Conservation (phyloP, 169 alveolate genomes). For the Babesia gibsoni region DNA sequence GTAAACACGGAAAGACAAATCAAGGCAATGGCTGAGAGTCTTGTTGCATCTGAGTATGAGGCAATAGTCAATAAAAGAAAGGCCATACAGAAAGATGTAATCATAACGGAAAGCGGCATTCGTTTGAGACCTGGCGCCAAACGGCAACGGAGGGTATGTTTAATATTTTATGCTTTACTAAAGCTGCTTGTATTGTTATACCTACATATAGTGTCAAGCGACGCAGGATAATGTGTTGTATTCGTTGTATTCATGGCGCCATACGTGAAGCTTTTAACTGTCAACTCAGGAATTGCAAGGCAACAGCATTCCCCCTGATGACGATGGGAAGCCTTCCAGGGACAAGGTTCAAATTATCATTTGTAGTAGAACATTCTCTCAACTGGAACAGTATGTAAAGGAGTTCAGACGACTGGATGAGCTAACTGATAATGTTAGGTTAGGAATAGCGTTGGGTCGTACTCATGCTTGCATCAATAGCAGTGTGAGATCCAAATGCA, state of each 20-base stretch:
- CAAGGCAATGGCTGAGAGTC: constrained; percentile 26
- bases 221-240: background rate
- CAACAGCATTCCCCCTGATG: background rate
- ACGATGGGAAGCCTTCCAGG: background rate
- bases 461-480: constrained; percentile 84
- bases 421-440: constrained; percentile 69
- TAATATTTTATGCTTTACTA: too few species aligned
- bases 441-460: constrained; percentile 78
- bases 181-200: too few species aligned
- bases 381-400: constrained; percentile 84
- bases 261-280: background rate
- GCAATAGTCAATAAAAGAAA: background rate
- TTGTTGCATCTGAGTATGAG: background rate
- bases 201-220: too few species aligned
- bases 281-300: background rate
- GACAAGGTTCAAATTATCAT: constrained; percentile 69
- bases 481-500: constrained; percentile 56
- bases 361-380: constrained; percentile 90
- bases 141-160: too few species aligned
- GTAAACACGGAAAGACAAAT: constrained; percentile 20
- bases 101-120: background rate
- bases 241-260: background rate
- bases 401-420: constrained; percentile 79
- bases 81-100: background rate
- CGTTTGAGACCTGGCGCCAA: background rate